Evolutionary conservation across 345 rosid genomes (phyloP), one percentile per base, ranked within the genome.

Genomic region (Hirschfeldia incana): DNA sequence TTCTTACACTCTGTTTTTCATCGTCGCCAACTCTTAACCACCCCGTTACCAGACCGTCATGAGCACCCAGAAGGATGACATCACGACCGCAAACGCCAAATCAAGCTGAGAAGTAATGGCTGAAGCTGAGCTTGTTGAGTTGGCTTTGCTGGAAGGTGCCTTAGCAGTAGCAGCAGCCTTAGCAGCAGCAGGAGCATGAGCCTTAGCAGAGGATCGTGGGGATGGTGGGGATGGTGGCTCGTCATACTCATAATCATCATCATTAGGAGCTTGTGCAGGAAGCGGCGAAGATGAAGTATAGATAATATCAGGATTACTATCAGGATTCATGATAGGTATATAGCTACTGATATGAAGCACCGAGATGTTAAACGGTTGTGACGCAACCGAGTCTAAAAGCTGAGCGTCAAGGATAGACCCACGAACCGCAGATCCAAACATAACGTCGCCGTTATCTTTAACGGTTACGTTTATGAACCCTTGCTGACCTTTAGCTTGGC

Each of bases 381-480:
- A 86, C 60, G 86, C 84, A 2, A 94, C 90, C 1, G 93, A 82
- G 44, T 86, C 92, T 37, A 85, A 73, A 73, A 81, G 89, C 8
- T 85, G 60, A 3, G 94, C 81, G 63, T 88, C 91, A 53, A 90
- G 88, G 71, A 83, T 82, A 5, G 91, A 87, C 32, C 93, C 97
- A 1, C 87, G 80, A 49, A 83, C 89, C 9, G 88, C 89, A 11
- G 98, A 81, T 69, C 94, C 93, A 76, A 94, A 87, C 11, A 74
- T 85, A 3, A 94, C 92, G 72, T 90, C 87, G 4, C 96, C 97
- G 10, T 93, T 88, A 30, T 77, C 73, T 17, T 84, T 80, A 66
- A 86, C 87, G 68, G 94, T 94, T 37, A 91, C 91, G 80, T 94
- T 90, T 70, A 94, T 87, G 68, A 94, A 89, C 16, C 96, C 96